A percentile compares a stretch with the other conserved stretches of the same genome.
These are phyloP conservation scores for Sordariomycetes sp. DNA, from an alignment of 2,329 filamentous ascomycete genomes.

Conservation along the genomic window DNA sequence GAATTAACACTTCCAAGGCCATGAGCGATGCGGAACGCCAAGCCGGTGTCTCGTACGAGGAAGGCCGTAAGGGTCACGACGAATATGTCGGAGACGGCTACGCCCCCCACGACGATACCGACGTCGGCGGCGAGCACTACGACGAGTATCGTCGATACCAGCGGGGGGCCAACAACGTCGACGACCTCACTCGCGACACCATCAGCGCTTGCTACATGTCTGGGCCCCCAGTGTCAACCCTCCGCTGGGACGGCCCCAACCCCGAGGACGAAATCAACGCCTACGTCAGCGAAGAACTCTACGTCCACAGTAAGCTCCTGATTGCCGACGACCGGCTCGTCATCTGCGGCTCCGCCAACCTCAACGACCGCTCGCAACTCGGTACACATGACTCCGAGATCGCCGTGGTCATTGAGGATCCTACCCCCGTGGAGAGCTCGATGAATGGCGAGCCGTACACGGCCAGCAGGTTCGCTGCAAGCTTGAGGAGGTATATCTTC, in stretches of 20 bases:
- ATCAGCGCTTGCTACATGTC: constrained; percentile 78
- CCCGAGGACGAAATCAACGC: constrained; percentile 48
- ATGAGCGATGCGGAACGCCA: constrained; percentile 52
- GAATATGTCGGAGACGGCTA: constrained; percentile 41
- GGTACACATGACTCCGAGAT: constrained; percentile 83
- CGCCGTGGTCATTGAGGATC: constrained; percentile 80
- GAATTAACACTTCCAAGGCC: constrained; percentile 61
- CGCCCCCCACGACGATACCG: constrained; percentile 19
- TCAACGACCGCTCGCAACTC: constrained; percentile 62
- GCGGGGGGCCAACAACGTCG: constrained; percentile 48
- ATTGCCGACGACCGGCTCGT: constrained; percentile 77
- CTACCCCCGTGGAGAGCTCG: constrained; percentile 54
- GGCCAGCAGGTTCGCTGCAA: constrained; percentile 68
- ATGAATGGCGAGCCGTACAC: constrained; percentile 68
- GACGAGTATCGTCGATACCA: constrained; percentile 63
- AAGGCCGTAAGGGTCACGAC: constrained; percentile 56
- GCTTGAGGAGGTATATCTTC: constrained; percentile 77
- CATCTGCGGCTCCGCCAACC: constrained; percentile 63
- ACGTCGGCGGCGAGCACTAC: constrained; percentile 20
- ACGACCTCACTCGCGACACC: constrained; percentile 58
- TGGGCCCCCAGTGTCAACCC: constrained; percentile 56
- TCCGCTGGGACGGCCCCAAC: constrained; percentile 42
- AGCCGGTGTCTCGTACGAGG: constrained; percentile 59
- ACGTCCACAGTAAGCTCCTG: constrained; percentile 59
- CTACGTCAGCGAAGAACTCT: constrained; percentile 54